A percentile compares a stretch with the other conserved stretches of the same genome.
Conservation (phyloP, 805 yeast species). For the Schwanniomyces polymorphus region DNA sequence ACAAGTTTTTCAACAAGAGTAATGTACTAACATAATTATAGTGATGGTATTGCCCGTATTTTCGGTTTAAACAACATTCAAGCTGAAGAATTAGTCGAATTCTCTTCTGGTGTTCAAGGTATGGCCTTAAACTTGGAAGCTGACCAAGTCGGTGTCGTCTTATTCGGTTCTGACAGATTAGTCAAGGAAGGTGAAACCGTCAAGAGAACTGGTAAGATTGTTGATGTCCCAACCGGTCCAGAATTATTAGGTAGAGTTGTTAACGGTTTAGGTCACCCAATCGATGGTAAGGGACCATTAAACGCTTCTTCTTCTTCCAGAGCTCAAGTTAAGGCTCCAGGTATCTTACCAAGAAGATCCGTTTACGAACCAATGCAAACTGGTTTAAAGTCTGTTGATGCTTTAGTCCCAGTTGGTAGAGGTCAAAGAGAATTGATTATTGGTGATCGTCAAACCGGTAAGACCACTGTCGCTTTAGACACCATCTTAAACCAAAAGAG, state of each 20-base stretch:
- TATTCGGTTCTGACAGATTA: conserved; percentile 98
- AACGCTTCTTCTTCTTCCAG: conserved; percentile 80
- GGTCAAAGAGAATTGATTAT: conserved; percentile 99
- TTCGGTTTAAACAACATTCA: conserved; percentile 99
- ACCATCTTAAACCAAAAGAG: conserved; percentile 98
- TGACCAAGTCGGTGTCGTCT: conserved; percentile 99
- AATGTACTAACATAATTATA: conserved; percentile 42
- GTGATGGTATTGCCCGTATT: conserved; percentile 99
- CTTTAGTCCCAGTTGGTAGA: conserved; percentile 99
- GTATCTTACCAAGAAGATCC: conserved; percentile 98
- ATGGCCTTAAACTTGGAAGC: conserved; percentile 99
- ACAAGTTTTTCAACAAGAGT: neutral
- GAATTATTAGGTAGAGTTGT: conserved; percentile 98
- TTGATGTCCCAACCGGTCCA: conserved; percentile 99
- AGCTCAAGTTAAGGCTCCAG: conserved; percentile 99
- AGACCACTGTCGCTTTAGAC: conserved; percentile 98
- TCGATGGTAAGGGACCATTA: conserved; percentile 99
- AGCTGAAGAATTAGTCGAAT: conserved; percentile 99
- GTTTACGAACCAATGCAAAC: conserved; percentile 99
- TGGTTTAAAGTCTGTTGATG: conserved; percentile 98
- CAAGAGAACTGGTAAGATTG: conserved; percentile 99
- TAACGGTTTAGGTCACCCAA: conserved; percentile 98
- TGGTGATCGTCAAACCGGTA: conserved; percentile 99
- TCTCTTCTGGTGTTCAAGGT: conserved; percentile 99
- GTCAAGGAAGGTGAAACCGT: conserved; percentile 99